These are phyloP conservation scores for Microthlaspi erraticum DNA, from an alignment of 345 rosid genomes.

Conservation along the genomic window DNA sequence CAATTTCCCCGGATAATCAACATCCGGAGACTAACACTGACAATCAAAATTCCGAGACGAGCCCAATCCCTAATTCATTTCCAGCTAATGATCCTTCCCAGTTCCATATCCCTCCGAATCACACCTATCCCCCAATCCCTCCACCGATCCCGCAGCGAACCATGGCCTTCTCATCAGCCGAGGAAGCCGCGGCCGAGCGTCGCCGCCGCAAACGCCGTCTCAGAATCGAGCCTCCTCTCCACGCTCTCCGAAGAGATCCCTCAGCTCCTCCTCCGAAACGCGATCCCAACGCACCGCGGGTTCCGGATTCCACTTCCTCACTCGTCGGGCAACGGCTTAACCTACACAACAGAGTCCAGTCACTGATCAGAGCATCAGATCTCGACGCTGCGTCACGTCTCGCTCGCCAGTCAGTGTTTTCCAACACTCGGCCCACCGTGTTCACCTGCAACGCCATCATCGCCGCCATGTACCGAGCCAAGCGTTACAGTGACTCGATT, in stretches of 20 bases:
- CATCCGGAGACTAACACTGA: constrained; percentile 12
- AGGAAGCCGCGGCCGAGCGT: constrained; percentile 96
- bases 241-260: constrained; percentile 74
- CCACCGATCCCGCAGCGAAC: constrained; percentile 48
- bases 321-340: constrained; percentile 87
- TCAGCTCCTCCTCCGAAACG: constrained; percentile 60
- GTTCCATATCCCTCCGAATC: constrained; percentile 34
- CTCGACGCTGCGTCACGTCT: constrained; percentile 86
- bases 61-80: constrained; percentile 15
- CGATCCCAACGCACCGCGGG: constrained; percentile 94
- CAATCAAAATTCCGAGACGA: constrained; percentile 5
- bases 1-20: constrained; percentile 28
- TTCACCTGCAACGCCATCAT: constrained; percentile 97
- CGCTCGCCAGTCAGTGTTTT: constrained; percentile 80
- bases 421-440: constrained; percentile 82
- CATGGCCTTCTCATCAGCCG: constrained; percentile 84
- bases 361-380: constrained; percentile 90
- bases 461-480: constrained; percentile 91
- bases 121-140: constrained; percentile 19
- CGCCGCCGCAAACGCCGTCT: constrained; percentile 92
- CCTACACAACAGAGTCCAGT: constrained; percentile 92
- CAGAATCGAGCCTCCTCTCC: constrained; percentile 90
- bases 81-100: constrained; percentile 21
- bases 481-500: constrained; percentile 77
- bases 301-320: constrained; percentile 83